Conservation (phyloP, 176 grass and related monocot species). For the Melocanna baccifera region DNA sequence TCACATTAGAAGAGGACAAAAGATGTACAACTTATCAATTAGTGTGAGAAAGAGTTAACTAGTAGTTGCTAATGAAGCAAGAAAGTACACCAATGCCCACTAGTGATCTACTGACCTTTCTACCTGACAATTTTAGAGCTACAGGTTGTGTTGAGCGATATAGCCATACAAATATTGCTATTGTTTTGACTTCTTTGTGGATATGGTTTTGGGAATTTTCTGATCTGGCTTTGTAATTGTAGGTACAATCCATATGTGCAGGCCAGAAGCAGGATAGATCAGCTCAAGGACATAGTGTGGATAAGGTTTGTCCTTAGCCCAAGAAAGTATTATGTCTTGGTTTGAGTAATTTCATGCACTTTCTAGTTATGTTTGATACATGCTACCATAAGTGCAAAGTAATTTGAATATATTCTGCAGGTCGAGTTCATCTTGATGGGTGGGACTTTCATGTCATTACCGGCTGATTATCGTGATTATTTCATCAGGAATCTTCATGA, state of each 20-base stretch:
- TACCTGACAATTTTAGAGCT: background rate
- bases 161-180: background rate
- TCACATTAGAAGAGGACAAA: background rate
- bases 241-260: constrained; percentile 99
- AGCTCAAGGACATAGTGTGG: constrained; percentile 97
- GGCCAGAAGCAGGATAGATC: constrained; percentile 98
- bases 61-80: background rate
- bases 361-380: constrained; percentile 1
- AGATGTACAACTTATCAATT: background rate
- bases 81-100: background rate
- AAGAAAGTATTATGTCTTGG: background rate
- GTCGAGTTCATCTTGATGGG: constrained; percentile 98
- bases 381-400: background rate
- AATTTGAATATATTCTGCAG: constrained; percentile 37
- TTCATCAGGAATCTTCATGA: constrained; percentile 99
- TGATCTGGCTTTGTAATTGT: constrained; percentile 19
- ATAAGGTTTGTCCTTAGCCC: constrained; percentile 63
- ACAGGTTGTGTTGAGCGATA: background rate
- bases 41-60: background rate
- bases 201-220: background rate
- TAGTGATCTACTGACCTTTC: constrained; percentile 2
- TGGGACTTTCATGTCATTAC: constrained; percentile 94
- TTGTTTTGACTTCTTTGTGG: constrained; percentile 21
- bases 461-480: constrained; percentile 95
- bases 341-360: background rate